phyloP scores from a whole-genome alignment of 2,329 filamentous ascomycete species.

The Arthrocladium fulminans region DNA sequence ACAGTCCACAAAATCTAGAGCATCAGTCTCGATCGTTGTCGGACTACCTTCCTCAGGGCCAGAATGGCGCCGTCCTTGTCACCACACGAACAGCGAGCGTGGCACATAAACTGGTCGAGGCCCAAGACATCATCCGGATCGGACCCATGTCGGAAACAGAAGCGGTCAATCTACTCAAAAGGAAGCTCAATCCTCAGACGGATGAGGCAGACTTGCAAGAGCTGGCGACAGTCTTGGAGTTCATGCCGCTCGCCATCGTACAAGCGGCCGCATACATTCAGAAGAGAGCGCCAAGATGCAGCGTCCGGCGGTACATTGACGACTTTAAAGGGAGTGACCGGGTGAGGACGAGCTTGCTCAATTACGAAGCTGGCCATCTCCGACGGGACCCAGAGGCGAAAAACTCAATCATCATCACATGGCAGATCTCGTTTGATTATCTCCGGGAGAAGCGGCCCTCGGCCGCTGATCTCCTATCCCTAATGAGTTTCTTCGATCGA shows the following conservation, averaged over 20 bases:
- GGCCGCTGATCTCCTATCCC: constrained; percentile 13
- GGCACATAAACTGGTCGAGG: constrained; percentile 18
- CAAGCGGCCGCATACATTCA: constrained; percentile 25
- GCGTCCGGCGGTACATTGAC: no score
- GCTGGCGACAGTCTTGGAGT: constrained; percentile 22
- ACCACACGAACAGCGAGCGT: constrained; percentile 20
- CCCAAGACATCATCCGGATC: constrained; percentile 18
- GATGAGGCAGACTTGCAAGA: constrained; percentile 2
- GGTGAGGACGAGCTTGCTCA: no score
- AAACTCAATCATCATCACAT: constrained; percentile 27
- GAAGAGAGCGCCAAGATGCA: no score
- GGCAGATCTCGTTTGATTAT: constrained; percentile 29
- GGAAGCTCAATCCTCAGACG: no score
- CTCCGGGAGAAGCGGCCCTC: constrained; percentile 20
- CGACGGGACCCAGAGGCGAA: no score
- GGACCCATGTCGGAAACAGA: no score
- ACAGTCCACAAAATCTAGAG: no score
- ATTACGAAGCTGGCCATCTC: no score
- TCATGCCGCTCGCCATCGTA: no score
- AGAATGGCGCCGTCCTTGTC: constrained; percentile 21
- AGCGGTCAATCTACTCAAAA: no score
- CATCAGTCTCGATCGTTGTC: constrained; percentile 1
- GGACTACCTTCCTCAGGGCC: constrained; percentile 17
- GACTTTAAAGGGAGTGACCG: no score
- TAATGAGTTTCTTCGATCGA: constrained; percentile 23